Percentiles rank a stretch among this genome's conserved stretches.
phyloP scores from a whole-genome alignment of 2,329 filamentous ascomycete species.

The Aspergillus texensis region DNA sequence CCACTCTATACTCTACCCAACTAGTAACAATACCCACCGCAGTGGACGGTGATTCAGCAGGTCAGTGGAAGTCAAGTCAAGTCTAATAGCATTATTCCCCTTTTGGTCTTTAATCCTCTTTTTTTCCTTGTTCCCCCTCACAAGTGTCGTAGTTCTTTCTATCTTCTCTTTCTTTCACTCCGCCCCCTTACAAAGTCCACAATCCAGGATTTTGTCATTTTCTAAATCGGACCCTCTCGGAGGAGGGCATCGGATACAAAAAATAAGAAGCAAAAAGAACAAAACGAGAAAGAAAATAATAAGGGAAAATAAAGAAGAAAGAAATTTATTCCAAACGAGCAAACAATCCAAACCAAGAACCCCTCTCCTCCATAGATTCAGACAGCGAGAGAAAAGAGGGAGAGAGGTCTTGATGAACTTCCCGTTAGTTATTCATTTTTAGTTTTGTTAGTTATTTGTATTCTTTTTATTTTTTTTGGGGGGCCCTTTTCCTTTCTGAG shows the following conservation, averaged over 20 bases:
- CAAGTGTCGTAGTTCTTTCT: neutral
- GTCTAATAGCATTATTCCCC: neutral
- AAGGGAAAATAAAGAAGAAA: neutral
- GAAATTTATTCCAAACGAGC: neutral
- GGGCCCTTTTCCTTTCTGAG: neutral
- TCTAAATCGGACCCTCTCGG: neutral
- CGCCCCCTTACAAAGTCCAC: neutral
- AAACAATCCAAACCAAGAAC: neutral
- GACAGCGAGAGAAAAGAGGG: neutral
- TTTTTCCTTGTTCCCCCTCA: conserved; percentile 2
- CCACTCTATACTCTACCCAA: conserved; percentile 5
- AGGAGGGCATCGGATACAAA: neutral
- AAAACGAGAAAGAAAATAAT: neutral
- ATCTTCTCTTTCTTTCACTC: neutral
- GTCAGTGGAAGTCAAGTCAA: neutral
- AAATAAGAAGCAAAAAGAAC: neutral
- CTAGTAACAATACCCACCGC: conserved; percentile 4
- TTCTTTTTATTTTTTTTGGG: neutral
- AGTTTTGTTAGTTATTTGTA: neutral
- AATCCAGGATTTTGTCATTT: conserved; percentile 3
- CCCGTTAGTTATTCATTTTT: neutral
- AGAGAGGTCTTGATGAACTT: neutral
- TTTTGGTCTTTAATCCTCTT: neutral
- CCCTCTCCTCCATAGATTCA: neutral
- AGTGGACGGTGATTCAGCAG: neutral